phyloP scores from a whole-genome alignment of 176 grass and related monocot species.

The Echinochloa phyllopogon region DNA sequence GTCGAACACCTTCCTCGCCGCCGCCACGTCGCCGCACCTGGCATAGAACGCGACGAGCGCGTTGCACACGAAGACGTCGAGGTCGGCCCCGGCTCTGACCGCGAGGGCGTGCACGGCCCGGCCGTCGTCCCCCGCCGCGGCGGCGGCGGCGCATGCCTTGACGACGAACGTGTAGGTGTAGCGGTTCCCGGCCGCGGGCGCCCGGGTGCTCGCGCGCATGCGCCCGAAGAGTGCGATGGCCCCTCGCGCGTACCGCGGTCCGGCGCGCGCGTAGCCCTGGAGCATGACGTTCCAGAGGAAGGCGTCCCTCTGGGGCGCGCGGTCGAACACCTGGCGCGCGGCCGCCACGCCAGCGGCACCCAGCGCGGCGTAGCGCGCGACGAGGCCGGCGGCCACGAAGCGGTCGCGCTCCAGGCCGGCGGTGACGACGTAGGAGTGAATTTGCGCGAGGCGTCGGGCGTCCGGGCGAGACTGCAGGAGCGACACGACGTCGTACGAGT shows the following conservation, averaged over 20 bases:
- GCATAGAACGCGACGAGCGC: constrained; percentile 11
- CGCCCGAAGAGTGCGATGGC: not conserved
- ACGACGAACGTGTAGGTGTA: constrained; percentile 18
- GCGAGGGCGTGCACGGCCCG: not conserved
- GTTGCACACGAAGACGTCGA: not conserved
- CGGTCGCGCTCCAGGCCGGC: not conserved
- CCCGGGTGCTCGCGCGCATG: not conserved
- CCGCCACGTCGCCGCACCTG: not conserved
- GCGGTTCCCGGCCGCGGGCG: not conserved
- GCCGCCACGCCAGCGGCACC: not conserved
- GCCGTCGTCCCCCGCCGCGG: not conserved
- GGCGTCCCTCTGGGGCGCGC: not conserved
- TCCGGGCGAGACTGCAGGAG: not conserved
- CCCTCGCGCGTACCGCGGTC: not conserved
- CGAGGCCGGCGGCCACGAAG: not conserved
- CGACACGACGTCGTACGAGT: not conserved
- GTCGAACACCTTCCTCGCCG: constrained; percentile 18
- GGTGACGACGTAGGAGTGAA: not conserved
- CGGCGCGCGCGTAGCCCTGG: not conserved
- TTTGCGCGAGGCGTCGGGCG: not conserved
- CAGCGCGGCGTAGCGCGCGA: constrained; percentile 4
- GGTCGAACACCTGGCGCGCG: not conserved
- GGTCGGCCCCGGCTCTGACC: not conserved
- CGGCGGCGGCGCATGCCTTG: not conserved
- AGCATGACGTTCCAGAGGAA: constrained; percentile 15